These are phyloP conservation scores for Fusarium graminum DNA, from an alignment of 2,329 filamentous ascomycete species.

Conservation along the genomic window DNA sequence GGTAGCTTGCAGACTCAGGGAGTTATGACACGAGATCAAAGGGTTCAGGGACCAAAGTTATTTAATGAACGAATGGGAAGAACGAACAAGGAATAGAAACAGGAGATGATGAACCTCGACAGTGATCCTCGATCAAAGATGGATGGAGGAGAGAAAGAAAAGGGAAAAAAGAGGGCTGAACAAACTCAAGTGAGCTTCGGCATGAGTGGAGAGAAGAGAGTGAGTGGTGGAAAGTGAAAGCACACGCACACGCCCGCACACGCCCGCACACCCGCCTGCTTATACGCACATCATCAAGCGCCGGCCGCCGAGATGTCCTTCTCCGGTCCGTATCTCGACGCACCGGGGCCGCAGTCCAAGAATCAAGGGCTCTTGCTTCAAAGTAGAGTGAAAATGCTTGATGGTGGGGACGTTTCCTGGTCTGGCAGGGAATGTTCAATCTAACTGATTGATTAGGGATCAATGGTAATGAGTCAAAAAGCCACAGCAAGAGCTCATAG, in stretches of 20 bases:
- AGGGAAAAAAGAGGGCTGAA: constrained; percentile 42
- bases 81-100: constrained; percentile 19
- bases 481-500: constrained; percentile 28
- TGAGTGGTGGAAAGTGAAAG: constrained; percentile 40
- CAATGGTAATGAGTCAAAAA: constrained; percentile 21
- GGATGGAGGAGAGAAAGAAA: constrained; percentile 40
- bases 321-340: constrained; percentile 39
- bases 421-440: constrained; percentile 31
- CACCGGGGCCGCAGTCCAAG: constrained; percentile 22
- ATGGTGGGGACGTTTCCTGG: constrained; percentile 29
- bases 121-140: constrained; percentile 37
- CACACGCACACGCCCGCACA: constrained; percentile 45
- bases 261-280: constrained; percentile 45
- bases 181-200: constrained; percentile 39
- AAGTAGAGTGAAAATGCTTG: constrained; percentile 28
- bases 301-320: constrained; percentile 43
- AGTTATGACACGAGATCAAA: constrained; percentile 38
- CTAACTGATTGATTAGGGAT: constrained; percentile 24
- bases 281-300: constrained; percentile 49
- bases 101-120: constrained; percentile 22
- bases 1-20: constrained; percentile 35
- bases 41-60: constrained; percentile 27
- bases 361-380: constrained; percentile 25
- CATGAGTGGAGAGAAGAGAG: constrained; percentile 39
- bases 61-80: constrained; percentile 39